These are phyloP conservation scores for Phytophthora agathidicida DNA, from an alignment of 352 stramenopile species.

Conservation along the genomic window DNA sequence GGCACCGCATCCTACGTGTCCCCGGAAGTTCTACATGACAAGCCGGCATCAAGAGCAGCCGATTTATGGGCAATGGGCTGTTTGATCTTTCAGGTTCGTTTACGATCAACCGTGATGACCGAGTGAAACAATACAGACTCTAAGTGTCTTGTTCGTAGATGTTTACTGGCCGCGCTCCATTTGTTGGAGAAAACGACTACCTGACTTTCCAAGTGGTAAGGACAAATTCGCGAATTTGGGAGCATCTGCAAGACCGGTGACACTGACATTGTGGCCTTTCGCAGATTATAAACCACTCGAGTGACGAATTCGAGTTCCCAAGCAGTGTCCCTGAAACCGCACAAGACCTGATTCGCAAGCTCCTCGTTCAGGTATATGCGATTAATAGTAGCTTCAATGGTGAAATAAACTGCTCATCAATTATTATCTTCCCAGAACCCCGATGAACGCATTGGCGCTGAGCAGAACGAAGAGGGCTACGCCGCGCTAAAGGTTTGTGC, in stretches of 20 bases:
- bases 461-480: constrained; percentile 71
- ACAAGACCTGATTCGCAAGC: constrained; percentile 72
- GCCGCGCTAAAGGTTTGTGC: constrained; percentile 68
- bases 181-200: constrained; percentile 92
- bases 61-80: constrained; percentile 93
- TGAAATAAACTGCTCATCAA: neutral
- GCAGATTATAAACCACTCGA: constrained; percentile 85
- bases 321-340: constrained; percentile 66
- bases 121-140: neutral
- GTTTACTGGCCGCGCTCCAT: constrained; percentile 82
- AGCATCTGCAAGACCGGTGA: neutral
- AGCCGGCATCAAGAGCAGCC: constrained; percentile 71
- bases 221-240: neutral
- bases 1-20: constrained; percentile 93
- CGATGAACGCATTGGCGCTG: constrained; percentile 71
- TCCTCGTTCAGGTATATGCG: constrained; percentile 66
- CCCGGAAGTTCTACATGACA: constrained; percentile 90
- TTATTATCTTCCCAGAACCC: constrained; percentile 36
- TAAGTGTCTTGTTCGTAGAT: constrained; percentile 48
- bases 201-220: constrained; percentile 90
- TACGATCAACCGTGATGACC: neutral
- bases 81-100: constrained; percentile 81
- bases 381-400: neutral
- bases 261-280: constrained; percentile 6
- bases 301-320: constrained; percentile 79